These are phyloP conservation scores for Mycena metata DNA, from an alignment of 768 basidiomycete genomes.

Conservation along the genomic window DNA sequence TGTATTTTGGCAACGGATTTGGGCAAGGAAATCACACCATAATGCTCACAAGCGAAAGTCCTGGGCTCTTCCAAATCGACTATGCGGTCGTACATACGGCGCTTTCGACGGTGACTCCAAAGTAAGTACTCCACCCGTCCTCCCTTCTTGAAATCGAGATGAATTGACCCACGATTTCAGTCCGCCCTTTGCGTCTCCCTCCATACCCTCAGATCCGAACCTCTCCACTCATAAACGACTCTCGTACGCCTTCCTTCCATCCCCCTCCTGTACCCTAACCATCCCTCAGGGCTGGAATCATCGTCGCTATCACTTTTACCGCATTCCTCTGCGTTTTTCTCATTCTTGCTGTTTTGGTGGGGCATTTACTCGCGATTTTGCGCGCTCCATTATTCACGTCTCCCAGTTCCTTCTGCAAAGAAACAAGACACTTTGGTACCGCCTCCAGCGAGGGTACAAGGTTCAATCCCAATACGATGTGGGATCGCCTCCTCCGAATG, in stretches of 20 bases:
- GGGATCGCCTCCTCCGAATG: slow-evolving; percentile 20
- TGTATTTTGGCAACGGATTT: slow-evolving; percentile 29
- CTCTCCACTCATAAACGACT: not conserved
- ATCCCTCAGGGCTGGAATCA: slow-evolving; percentile 30
- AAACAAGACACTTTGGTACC: slow-evolving; percentile 45
- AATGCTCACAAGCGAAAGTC: slow-evolving; percentile 12
- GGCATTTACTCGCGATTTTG: not conserved
- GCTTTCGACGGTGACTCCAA: not conserved
- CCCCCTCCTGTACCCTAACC: not conserved
- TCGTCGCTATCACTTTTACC: slow-evolving; percentile 33
- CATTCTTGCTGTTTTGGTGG: slow-evolving; percentile 37
- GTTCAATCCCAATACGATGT: slow-evolving; percentile 47
- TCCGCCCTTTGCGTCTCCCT: not conserved
- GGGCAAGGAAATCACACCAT: slow-evolving; percentile 35
- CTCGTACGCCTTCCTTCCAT: slow-evolving; percentile 9
- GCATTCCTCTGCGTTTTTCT: slow-evolving; percentile 37
- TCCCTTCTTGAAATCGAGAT: not conserved
- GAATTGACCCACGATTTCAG: not conserved
- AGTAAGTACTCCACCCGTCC: not conserved
- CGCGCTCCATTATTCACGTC: not conserved
- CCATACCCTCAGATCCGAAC: not conserved
- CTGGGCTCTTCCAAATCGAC: slow-evolving; percentile 45
- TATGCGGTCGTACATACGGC: slow-evolving; percentile 45
- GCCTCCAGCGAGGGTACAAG: slow-evolving; percentile 45
- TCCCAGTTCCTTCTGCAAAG: slow-evolving; percentile 38